These are phyloP conservation scores for Arachis stenosperma DNA, from an alignment of 306 rosid species.

Conservation along the genomic window DNA sequence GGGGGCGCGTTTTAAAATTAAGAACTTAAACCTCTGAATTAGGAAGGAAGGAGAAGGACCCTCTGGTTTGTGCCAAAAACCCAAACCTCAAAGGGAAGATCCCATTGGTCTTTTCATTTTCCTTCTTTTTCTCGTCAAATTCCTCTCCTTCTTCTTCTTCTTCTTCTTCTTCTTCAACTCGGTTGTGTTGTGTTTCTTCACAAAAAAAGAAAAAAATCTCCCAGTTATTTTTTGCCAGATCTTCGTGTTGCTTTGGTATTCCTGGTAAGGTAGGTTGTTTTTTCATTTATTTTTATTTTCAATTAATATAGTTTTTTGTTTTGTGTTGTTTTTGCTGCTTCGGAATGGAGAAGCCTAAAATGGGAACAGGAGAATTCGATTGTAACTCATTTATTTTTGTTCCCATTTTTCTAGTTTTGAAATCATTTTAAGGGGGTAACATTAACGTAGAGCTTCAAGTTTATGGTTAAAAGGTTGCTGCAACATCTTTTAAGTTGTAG, in stretches of 20 bases:
- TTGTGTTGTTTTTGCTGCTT: slow-evolving; percentile 8
- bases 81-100: not conserved
- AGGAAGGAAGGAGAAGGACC: no score
- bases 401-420: no score
- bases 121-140: not conserved
- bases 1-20: no score
- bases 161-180: not conserved
- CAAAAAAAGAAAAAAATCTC: not conserved
- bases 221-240: slow-evolving; percentile 47
- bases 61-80: not conserved
- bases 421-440: no score
- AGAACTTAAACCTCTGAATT: no score
- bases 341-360: not conserved
- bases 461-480: no score
- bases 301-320: not conserved
- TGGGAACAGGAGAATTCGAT: not conserved
- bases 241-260: slow-evolving; percentile 52
- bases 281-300: not conserved
- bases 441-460: no score
- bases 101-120: not conserved
- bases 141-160: not conserved
- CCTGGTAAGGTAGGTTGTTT: slow-evolving; percentile 54
- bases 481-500: no score
- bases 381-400: no score
- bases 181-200: slow-evolving; percentile 24